phyloP scores from a whole-genome alignment of 2,329 filamentous ascomycete genomes.

The Trichoderma brevicompactum region DNA sequence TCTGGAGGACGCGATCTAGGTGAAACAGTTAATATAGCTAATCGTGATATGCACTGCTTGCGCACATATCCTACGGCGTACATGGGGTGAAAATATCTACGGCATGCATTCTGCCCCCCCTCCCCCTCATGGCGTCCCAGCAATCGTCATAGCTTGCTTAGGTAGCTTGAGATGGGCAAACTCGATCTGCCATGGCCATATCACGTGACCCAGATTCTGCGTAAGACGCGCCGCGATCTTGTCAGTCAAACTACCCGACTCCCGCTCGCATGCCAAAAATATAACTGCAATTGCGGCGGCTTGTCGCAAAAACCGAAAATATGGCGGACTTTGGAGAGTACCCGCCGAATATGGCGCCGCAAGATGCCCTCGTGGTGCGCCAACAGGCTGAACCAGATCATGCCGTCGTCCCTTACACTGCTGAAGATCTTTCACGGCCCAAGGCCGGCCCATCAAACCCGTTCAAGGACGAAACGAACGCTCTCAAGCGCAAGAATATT shows the following conservation, averaged over 20 bases:
- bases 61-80: background rate
- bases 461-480: conserved; percentile 66
- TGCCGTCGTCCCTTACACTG: conserved; percentile 68
- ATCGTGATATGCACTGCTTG: background rate
- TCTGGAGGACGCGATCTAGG: background rate
- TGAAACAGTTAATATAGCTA: background rate
- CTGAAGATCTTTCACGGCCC: conserved; percentile 70
- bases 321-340: conserved; percentile 68
- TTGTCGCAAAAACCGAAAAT: conserved; percentile 31
- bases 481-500: conserved; percentile 77
- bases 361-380: conserved; percentile 65
- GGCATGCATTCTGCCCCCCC: background rate
- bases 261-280: conserved; percentile 1
- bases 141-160: background rate
- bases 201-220: conserved; percentile 16
- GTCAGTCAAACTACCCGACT: background rate
- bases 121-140: background rate
- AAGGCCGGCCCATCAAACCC: conserved; percentile 73
- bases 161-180: background rate
- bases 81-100: no score
- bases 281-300: background rate
- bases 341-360: conserved; percentile 67
- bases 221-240: conserved; percentile 25
- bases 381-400: conserved; percentile 60
- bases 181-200: background rate